A percentile compares a stretch with the other conserved stretches of the same genome.
Conservation (phyloP, 441 rosid genomes). For the Gossypium aridum region DNA sequence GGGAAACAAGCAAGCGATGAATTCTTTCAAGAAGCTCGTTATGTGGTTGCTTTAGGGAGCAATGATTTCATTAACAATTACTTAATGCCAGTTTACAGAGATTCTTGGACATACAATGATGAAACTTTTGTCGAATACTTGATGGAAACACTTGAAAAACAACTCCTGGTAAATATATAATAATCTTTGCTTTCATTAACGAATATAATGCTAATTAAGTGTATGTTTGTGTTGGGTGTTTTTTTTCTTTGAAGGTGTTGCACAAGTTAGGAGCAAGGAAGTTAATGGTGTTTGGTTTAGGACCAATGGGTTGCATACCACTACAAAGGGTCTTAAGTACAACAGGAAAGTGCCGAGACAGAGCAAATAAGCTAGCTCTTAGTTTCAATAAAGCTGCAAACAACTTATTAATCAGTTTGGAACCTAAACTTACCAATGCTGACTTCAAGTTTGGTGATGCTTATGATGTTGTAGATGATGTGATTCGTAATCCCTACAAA, state of each 20-base stretch:
- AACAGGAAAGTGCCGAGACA: constrained; percentile 57
- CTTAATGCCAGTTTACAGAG: constrained; percentile 77
- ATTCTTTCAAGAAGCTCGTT: constrained; percentile 57
- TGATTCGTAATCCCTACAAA: constrained; percentile 60
- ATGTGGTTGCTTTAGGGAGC: constrained; percentile 90
- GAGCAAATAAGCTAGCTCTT: constrained; percentile 61
- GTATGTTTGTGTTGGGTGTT: not conserved
- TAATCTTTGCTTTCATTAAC: not conserved
- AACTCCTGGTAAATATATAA: constrained; percentile 38
- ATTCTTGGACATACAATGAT: constrained; percentile 77
- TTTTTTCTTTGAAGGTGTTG: constrained; percentile 27
- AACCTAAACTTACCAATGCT: constrained; percentile 44
- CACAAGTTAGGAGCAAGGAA: constrained; percentile 67
- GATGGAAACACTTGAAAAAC: constrained; percentile 63
- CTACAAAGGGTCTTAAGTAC: constrained; percentile 74
- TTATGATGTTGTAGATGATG: constrained; percentile 67
- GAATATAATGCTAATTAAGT: not conserved
- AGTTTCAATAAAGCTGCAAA: constrained; percentile 58
- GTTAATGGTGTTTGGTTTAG: constrained; percentile 76
- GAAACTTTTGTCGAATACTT: constrained; percentile 51
- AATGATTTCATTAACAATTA: constrained; percentile 97
- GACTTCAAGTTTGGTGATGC: constrained; percentile 75
- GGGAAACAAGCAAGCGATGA: constrained; percentile 40
- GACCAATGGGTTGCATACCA: constrained; percentile 97
- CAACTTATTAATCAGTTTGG: constrained; percentile 36